Evolutionary conservation across 2,329 filamentous ascomycete genomes (phyloP), one percentile per base, ranked within the genome.

Genomic region (Fusarium sacchari): DNA sequence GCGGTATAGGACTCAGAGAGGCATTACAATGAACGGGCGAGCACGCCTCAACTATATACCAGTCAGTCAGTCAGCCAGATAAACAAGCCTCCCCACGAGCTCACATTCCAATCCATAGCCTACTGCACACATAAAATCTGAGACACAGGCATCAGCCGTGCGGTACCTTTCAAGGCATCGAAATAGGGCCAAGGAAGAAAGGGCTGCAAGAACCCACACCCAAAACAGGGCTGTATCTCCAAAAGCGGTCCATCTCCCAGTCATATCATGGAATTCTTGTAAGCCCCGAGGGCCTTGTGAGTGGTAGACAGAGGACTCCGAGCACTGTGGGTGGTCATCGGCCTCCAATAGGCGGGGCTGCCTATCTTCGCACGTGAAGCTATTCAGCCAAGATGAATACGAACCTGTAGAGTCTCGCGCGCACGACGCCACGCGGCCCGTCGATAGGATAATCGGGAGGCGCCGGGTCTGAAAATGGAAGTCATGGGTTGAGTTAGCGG

Each of bases 351-450:
- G 66, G 73, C 60, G 70, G 75, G 67, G 67, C 43, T 47, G 69
- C 69, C 74, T 64, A 60, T 74, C 68, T 58, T 64, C 63, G 67
- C 76, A 78, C 76, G 76, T 78, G 76, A 77, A 77, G 74, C 53
- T 39, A 57, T 57, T 30, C 49, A 64, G 59, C 64, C 68, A 71
- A 63, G 74, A 63, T 60, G 69, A 53, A 55, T 55, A 62, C 60
- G 64, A 68, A 62, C 63, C 65, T 76, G 73, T 76, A 59, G 66
- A 74, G 71, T 66, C 65, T 49, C 53, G 59, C 60, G 57, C 60
- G 58, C 67, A 73, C 62, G 56, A 64, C 76, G 74, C 76, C 76
- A 78, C 76, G 76, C 75, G 72, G 68, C 55, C 68, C 56, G 64
- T 57, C 47, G 60, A 75, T 63, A 50, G 60, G 39, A 65, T 62